A percentile compares a stretch with the other conserved stretches of the same genome.
Conservation (phyloP, 176 grass and related monocot genomes). For the Raddia distichophylla region DNA sequence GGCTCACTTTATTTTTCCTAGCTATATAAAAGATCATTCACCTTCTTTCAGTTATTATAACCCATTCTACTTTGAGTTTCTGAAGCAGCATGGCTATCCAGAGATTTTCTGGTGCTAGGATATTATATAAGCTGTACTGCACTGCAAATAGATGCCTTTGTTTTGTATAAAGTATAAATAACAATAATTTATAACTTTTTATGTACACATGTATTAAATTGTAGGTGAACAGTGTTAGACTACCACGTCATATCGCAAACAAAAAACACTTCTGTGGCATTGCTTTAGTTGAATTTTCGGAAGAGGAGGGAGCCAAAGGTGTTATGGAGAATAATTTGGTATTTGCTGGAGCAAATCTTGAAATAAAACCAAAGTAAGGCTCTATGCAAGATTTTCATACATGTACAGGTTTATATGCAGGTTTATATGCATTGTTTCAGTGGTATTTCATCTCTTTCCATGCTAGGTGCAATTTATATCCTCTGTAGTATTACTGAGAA, state of each 20-base stretch:
- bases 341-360: constrained; percentile 59
- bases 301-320: constrained; percentile 67
- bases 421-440: background rate
- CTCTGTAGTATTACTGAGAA: background rate
- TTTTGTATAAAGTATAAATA: background rate
- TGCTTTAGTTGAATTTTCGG: constrained; percentile 78
- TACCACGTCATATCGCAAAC: constrained; percentile 72
- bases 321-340: constrained; percentile 45
- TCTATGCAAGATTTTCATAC: constrained; percentile 2
- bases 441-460: background rate
- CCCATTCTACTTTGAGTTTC: background rate
- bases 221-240: constrained; percentile 80
- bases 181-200: background rate
- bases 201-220: background rate
- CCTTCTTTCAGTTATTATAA: background rate
- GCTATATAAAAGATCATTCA: background rate
- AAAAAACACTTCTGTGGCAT: constrained; percentile 70
- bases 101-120: background rate
- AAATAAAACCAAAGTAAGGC: constrained; percentile 71
- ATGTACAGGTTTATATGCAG: background rate
- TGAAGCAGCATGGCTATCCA: background rate
- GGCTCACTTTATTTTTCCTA: background rate
- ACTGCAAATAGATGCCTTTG: background rate
- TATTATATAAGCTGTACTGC: background rate
- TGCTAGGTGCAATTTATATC: background rate